Percentiles rank a stretch among this genome's conserved stretches.
Conservation (phyloP, 2,329 filamentous ascomycete species). For the Aspergillus ustus region DNA sequence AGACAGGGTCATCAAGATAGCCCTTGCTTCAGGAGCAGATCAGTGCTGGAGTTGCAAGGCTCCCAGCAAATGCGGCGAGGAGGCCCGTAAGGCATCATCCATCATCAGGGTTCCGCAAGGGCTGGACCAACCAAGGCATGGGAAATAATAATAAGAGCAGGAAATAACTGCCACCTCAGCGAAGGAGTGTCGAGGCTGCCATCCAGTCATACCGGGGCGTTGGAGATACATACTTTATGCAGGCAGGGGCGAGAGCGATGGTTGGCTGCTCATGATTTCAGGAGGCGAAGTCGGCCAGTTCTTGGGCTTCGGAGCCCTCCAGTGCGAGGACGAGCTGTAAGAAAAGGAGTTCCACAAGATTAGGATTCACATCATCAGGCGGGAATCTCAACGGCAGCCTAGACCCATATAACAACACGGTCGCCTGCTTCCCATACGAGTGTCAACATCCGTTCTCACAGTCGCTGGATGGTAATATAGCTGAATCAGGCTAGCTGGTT, state of each 20-base stretch:
- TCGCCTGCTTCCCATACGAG: background rate
- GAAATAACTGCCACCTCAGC: slow-evolving; percentile 15
- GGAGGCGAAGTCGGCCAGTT: slow-evolving; percentile 26
- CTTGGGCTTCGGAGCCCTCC: slow-evolving; percentile 8
- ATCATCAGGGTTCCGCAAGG: slow-evolving; percentile 10
- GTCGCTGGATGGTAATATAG: slow-evolving; percentile 29
- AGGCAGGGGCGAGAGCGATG: slow-evolving; percentile 19
- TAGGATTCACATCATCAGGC: slow-evolving; percentile 3
- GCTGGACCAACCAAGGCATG: slow-evolving; percentile 16
- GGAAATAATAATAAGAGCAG: slow-evolving; percentile 10
- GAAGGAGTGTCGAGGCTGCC: background rate
- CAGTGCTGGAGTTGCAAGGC: background rate
- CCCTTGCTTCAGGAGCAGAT: slow-evolving; percentile 10
- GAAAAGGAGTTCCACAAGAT: slow-evolving; percentile 23
- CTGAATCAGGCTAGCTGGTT: slow-evolving; percentile 33
- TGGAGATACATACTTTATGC: slow-evolving; percentile 18
- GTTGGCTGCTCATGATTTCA: slow-evolving; percentile 26
- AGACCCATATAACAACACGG: background rate
- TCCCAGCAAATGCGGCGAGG: background rate
- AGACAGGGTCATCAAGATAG: background rate
- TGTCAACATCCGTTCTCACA: background rate
- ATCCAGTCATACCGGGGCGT: slow-evolving; percentile 13
- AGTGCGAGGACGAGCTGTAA: slow-evolving; percentile 7
- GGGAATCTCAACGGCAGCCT: slow-evolving; percentile 4
- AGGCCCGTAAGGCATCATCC: slow-evolving; percentile 9